These are phyloP conservation scores for Solanum tarijense DNA, from an alignment of 257 asterid species.

Conservation along the genomic window DNA sequence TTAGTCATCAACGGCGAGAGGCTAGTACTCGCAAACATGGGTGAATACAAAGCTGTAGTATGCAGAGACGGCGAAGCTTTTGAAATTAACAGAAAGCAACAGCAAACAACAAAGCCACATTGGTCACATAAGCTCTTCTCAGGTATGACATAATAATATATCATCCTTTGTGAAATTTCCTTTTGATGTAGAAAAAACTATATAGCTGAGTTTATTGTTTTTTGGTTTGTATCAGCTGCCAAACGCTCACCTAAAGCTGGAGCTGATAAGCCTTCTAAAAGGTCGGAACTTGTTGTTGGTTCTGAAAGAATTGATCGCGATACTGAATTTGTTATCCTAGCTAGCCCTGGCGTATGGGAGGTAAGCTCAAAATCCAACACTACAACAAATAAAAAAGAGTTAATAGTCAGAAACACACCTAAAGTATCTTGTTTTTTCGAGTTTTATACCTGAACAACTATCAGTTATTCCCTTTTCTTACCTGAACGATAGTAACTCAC, in stretches of 20 bases:
- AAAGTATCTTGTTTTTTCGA: background rate
- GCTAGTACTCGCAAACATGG: conserved; percentile 42
- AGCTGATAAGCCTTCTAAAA: conserved; percentile 5
- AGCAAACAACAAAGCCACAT: conserved; percentile 4
- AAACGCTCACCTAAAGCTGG: conserved; percentile 1
- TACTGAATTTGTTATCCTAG: conserved; percentile 56
- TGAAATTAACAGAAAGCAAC: conserved; percentile 26
- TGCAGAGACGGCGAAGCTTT: conserved; percentile 49
- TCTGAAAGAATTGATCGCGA: conserved; percentile 29
- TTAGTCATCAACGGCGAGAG: conserved; percentile 46
- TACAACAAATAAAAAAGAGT: background rate
- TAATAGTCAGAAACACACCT: background rate
- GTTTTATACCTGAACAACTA: background rate
- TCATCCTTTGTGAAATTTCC: background rate
- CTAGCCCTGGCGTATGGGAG: conserved; percentile 58
- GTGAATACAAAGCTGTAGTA: conserved; percentile 41
- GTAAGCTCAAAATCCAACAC: conserved; percentile 12
- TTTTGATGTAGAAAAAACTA: background rate
- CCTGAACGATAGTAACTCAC: background rate
- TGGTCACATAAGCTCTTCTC: conserved; percentile 31
- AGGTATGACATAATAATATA: conserved; percentile 15
- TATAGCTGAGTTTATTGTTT: background rate
- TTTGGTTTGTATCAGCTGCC: conserved; percentile 10
- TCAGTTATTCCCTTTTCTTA: background rate
- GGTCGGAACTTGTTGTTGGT: conserved; percentile 29